Evolutionary conservation across 2,329 filamentous ascomycete genomes (phyloP).

Genomic region (Paraphaeosphaeria sporulosa): DNA sequence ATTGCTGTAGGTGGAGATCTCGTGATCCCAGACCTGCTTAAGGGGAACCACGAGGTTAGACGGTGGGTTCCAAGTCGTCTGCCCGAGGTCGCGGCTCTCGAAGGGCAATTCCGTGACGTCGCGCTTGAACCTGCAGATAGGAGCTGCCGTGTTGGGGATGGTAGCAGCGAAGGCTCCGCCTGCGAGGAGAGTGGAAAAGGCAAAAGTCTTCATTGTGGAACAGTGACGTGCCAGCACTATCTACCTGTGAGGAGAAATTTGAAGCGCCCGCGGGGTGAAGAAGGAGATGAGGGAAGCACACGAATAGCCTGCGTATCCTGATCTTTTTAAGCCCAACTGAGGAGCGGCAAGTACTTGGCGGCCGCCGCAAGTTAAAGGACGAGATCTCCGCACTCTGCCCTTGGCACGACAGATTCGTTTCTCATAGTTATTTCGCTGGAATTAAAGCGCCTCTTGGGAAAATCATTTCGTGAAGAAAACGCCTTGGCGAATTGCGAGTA

Average conservation of each 20-base stretch:
- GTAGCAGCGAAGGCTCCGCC: constrained; percentile 19
- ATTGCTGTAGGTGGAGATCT: constrained; percentile 30
- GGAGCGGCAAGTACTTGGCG: not conserved
- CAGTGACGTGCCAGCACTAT: constrained; percentile 19
- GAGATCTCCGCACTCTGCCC: not conserved
- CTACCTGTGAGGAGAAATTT: not conserved
- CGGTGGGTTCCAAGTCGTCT: constrained; percentile 35
- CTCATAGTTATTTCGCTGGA: constrained; percentile 17
- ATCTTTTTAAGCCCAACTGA: too few species aligned
- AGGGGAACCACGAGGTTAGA: constrained; percentile 33
- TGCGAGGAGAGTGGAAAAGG: constrained; percentile 26
- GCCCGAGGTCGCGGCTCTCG: constrained; percentile 24
- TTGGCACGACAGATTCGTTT: constrained; percentile 15
- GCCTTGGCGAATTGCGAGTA: constrained; percentile 9
- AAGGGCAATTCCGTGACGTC: constrained; percentile 16
- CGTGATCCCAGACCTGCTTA: constrained; percentile 36
- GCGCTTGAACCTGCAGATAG: constrained; percentile 30
- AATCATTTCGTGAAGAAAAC: not conserved
- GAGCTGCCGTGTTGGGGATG: constrained; percentile 23
- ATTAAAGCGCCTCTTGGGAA: constrained; percentile 9
- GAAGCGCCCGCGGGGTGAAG: not conserved
- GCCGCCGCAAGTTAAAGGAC: not conserved
- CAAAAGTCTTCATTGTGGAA: constrained; percentile 29
- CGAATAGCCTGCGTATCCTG: too few species aligned
- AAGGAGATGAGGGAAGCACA: constrained; percentile 4